Evolutionary conservation across 2,329 filamentous ascomycete species (phyloP).

Genomic region (Nannizzia gypsea): DNA sequence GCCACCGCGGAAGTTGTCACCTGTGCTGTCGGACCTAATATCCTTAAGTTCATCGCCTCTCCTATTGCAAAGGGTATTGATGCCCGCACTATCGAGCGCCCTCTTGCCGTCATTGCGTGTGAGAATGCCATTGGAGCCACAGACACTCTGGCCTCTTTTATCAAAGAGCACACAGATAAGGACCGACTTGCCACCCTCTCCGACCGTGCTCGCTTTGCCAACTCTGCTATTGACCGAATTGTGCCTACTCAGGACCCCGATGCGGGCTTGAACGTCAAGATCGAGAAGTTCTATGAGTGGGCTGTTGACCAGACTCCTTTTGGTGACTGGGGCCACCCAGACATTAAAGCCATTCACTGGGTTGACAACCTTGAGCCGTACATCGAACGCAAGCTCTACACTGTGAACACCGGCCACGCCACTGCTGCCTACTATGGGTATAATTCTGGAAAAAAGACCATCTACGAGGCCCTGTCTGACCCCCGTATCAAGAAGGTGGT

Average conservation of each 20-base stretch:
- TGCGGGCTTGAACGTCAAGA: conserved; percentile 76
- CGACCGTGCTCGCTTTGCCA: conserved; percentile 76
- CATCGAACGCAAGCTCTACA: conserved; percentile 99
- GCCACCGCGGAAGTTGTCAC: conserved; percentile 81
- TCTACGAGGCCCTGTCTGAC: conserved; percentile 80
- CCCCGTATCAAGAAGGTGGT: conserved; percentile 69
- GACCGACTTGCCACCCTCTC: conserved; percentile 57
- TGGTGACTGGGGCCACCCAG: conserved; percentile 54
- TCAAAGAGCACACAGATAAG: conserved; percentile 62
- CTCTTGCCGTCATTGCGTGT: conserved; percentile 87
- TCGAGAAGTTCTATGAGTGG: conserved; percentile 99
- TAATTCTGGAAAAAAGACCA: conserved; percentile 70
- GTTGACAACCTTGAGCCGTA: conserved; percentile 84
- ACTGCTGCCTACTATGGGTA: conserved; percentile 93
- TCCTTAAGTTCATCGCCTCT: conserved; percentile 91
- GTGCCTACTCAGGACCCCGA: conserved; percentile 77
- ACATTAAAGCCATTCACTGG: conserved; percentile 83
- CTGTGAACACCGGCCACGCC: conserved; percentile 95
- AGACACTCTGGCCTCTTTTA: conserved; percentile 70
- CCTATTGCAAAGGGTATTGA: conserved; percentile 92
- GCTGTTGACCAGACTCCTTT: conserved; percentile 86
- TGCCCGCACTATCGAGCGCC: conserved; percentile 51
- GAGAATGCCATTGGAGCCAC: conserved; percentile 97
- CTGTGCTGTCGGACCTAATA: conserved; percentile 90
- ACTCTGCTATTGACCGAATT: conserved; percentile 96